phyloP scores from a whole-genome alignment of 2,329 filamentous ascomycete species.

The Nigrospora oryzae region DNA sequence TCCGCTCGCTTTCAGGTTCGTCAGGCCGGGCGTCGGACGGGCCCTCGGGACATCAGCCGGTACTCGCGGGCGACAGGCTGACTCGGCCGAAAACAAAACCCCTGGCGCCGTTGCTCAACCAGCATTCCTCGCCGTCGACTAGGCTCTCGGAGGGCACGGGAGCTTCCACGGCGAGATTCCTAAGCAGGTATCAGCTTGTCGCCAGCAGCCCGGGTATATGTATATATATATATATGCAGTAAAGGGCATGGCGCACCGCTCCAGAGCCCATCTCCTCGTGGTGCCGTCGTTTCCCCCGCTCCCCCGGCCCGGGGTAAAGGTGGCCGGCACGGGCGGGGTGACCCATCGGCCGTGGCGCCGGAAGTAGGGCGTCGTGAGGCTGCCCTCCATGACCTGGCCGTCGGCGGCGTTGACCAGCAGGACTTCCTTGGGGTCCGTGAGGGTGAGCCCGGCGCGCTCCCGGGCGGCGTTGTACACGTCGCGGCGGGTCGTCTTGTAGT shows the following conservation, averaged over 20 bases:
- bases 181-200: constrained; percentile 14
- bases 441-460: constrained; percentile 45
- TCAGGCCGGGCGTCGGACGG: no score
- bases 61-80: neutral
- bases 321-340: constrained; percentile 58
- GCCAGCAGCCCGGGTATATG: neutral
- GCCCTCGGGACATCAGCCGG: no score
- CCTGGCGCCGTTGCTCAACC: constrained; percentile 81
- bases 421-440: constrained; percentile 56
- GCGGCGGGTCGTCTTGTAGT: constrained; percentile 77
- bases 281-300: constrained; percentile 79
- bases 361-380: constrained; percentile 75
- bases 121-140: constrained; percentile 66
- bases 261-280: constrained; percentile 74
- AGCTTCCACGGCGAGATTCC: constrained; percentile 57
- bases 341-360: constrained; percentile 67
- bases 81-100: constrained; percentile 56
- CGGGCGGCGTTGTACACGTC: constrained; percentile 65
- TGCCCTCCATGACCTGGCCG: constrained; percentile 74
- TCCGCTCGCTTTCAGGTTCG: no score
- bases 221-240: no score
- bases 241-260: constrained; percentile 35
- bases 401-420: constrained; percentile 57
- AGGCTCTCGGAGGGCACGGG: constrained; percentile 51
- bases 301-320: constrained; percentile 27